phyloP scores from a whole-genome alignment of 345 rosid species.

The Isatis tinctoria region DNA sequence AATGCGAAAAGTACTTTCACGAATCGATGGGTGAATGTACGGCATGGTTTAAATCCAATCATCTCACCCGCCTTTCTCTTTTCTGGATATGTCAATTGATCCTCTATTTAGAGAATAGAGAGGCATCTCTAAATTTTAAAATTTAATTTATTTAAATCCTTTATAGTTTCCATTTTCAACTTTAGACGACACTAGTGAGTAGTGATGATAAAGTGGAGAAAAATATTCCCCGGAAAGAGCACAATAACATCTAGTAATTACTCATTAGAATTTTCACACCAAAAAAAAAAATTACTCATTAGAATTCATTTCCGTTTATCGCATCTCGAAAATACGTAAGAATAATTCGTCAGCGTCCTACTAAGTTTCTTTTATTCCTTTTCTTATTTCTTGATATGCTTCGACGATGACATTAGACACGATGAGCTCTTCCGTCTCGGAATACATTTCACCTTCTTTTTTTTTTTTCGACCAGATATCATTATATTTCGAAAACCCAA shows the following conservation, averaged over 20 bases:
- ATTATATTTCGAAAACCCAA: too few relatives aligned
- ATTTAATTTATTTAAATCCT: neutral
- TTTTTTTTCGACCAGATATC: too few relatives aligned
- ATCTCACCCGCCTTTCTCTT: neutral
- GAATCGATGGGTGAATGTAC: conserved; percentile 14
- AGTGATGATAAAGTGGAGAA: too few relatives aligned
- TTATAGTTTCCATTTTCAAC: neutral
- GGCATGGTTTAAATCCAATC: conserved; percentile 13
- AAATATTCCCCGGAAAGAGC: too few relatives aligned
- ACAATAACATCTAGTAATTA: neutral
- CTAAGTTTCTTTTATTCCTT: neutral
- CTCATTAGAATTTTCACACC: too few relatives aligned
- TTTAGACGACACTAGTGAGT: neutral
- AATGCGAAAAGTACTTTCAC: neutral
- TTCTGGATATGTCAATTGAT: neutral
- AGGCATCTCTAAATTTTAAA: neutral
- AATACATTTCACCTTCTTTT: conserved; percentile 59
- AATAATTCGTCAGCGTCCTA: neutral
- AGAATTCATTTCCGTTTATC: neutral
- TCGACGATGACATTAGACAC: conserved; percentile 38
- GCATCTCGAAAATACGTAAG: neutral
- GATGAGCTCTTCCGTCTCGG: conserved; percentile 51
- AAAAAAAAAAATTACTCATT: neutral
- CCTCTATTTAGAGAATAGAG: neutral
- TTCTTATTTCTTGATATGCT: conserved; percentile 30